These are phyloP conservation scores for Dendrobium catenatum DNA, from an alignment of 106 monocot genomes.

Conservation along the genomic window DNA sequence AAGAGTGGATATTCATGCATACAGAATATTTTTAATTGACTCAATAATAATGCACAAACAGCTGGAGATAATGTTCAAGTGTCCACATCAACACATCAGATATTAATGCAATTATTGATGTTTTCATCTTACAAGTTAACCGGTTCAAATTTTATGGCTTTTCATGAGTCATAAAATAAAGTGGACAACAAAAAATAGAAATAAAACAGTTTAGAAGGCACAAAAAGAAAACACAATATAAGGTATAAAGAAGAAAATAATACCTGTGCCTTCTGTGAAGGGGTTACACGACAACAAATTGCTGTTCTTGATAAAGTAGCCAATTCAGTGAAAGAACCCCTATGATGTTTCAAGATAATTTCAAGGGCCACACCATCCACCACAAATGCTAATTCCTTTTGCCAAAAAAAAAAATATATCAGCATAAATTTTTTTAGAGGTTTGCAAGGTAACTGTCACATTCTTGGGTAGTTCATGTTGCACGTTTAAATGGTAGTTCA, in stretches of 20 bases:
- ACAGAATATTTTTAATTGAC: background rate
- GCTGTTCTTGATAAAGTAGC: conserved; percentile 89
- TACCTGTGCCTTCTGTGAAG: conserved; percentile 99
- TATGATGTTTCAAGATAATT: conserved; percentile 76
- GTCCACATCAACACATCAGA: background rate
- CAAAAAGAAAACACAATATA: background rate
- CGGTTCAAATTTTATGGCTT: background rate
- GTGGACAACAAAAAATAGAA: background rate
- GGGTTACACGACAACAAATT: conserved; percentile 92
- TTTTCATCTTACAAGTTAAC: background rate
- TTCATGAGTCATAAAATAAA: background rate
- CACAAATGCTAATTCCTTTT: conserved; percentile 84
- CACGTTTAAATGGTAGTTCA: too few relatives aligned
- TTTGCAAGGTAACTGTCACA: background rate
- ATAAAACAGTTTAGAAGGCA: background rate
- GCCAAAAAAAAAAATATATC: background rate
- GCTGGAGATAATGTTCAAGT: background rate
- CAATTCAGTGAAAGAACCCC: conserved; percentile 63
- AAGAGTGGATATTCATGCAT: background rate
- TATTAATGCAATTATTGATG: background rate
- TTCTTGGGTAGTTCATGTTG: background rate
- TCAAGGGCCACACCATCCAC: conserved; percentile 97
- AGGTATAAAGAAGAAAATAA: background rate
- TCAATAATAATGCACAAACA: background rate
- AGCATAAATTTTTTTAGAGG: background rate